phyloP scores from a whole-genome alignment of 2,329 filamentous ascomycete genomes.

The Cladosporium sp. region DNA sequence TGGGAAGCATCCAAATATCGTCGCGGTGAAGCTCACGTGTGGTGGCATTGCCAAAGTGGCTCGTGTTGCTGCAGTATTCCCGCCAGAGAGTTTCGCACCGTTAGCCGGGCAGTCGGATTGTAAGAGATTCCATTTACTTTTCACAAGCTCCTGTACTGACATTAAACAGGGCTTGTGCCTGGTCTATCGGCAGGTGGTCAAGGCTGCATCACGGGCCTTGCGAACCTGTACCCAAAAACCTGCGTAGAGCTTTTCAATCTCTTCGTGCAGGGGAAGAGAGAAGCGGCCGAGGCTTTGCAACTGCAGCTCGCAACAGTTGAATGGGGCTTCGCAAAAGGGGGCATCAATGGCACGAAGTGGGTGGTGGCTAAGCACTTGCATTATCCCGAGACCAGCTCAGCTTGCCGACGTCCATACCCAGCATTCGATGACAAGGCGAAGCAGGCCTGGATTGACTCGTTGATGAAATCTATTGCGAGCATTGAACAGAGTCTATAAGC shows the following conservation, averaged over 20 bases:
- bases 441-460: too few relatives aligned
- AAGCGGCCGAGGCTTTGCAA: constrained; percentile 50
- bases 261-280: constrained; percentile 54
- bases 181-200: constrained; percentile 44
- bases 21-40: constrained; percentile 64
- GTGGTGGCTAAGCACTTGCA: too few relatives aligned
- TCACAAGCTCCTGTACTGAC: too few relatives aligned
- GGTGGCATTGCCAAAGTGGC: constrained; percentile 59
- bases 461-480: too few relatives aligned
- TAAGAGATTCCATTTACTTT: constrained; percentile 13
- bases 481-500: too few relatives aligned
- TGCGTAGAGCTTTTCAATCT: constrained; percentile 57
- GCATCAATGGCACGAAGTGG: too few relatives aligned
- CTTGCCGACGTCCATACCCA: too few relatives aligned
- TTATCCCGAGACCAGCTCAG: too few relatives aligned
- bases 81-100: constrained; percentile 55
- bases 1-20: constrained; percentile 53
- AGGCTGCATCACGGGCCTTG: constrained; percentile 51
- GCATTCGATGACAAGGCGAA: too few relatives aligned
- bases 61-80: constrained; percentile 50
- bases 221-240: constrained; percentile 53
- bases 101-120: constrained; percentile 69
- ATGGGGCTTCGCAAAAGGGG: too few relatives aligned
- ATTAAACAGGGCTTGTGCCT: constrained; percentile 38
- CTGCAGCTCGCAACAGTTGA: constrained; percentile 42